Evolutionary conservation across 2,329 filamentous ascomycete genomes (phyloP).

Genomic region (Penicillium sp.): DNA sequence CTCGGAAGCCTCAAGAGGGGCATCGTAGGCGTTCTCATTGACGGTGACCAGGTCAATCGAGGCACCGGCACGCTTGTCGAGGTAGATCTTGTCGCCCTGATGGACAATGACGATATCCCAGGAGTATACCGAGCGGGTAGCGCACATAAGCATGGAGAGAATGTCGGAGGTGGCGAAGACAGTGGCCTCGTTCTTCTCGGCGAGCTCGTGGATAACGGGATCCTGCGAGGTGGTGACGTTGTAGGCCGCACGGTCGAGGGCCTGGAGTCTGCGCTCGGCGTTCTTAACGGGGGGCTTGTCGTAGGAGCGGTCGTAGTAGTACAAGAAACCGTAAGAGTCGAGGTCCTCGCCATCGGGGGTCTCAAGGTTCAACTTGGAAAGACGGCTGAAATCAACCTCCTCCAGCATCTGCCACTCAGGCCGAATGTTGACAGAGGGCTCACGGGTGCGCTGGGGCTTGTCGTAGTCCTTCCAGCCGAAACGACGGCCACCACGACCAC

Average conservation of each 20-base stretch:
- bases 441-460: slow-evolving; percentile 93
- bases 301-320: slow-evolving; percentile 95
- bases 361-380: slow-evolving; percentile 93
- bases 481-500: slow-evolving; percentile 71
- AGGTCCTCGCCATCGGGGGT: slow-evolving; percentile 92
- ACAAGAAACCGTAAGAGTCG: slow-evolving; percentile 92
- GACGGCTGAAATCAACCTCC: slow-evolving; percentile 96
- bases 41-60: slow-evolving; percentile 96
- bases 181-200: slow-evolving; percentile 91
- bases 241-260: slow-evolving; percentile 92
- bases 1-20: slow-evolving; percentile 85
- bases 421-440: slow-evolving; percentile 94
- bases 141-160: slow-evolving; percentile 98
- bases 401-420: slow-evolving; percentile 93
- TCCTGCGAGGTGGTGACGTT: slow-evolving; percentile 97
- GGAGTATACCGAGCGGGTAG: slow-evolving; percentile 91
- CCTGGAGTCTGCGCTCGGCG: slow-evolving; percentile 79
- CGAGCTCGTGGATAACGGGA: slow-evolving; percentile 92
- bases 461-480: slow-evolving; percentile 99
- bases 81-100: slow-evolving; percentile 94
- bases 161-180: slow-evolving; percentile 98
- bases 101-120: slow-evolving; percentile 96
- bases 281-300: slow-evolving; percentile 92
- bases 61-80: slow-evolving; percentile 96
- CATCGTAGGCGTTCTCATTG: slow-evolving; percentile 97